phyloP scores from a whole-genome alignment of 805 yeast genomes.

The Crinitomyces ghanaensis region DNA sequence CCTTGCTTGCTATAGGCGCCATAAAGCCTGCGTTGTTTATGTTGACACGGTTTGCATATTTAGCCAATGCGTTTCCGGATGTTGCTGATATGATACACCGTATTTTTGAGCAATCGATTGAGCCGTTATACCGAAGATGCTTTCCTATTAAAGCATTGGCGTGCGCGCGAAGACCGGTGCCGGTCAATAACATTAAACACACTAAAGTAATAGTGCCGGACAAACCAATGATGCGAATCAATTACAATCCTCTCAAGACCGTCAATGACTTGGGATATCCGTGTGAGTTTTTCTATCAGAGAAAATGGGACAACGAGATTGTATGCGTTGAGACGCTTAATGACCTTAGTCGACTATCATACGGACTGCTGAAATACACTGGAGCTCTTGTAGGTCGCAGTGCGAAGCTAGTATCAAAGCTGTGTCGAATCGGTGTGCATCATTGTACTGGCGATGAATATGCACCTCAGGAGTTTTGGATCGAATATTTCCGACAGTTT shows the following conservation, averaged over 20 bases:
- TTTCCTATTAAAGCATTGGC: conserved; percentile 1
- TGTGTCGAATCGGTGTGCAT: conserved; percentile 50
- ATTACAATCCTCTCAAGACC: conserved; percentile 1
- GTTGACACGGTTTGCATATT: conserved; percentile 48
- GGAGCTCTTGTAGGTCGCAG: conserved; percentile 45
- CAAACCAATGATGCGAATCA: neutral
- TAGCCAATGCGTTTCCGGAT: conserved; percentile 43
- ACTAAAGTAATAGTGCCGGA: conserved; percentile 7
- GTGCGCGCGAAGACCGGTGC: conserved; percentile 1
- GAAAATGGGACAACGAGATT: too few relatives aligned
- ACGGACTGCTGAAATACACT: conserved; percentile 39
- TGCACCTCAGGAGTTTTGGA: conserved; percentile 33
- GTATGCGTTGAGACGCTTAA: conserved; percentile 30
- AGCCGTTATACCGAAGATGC: conserved; percentile 32
- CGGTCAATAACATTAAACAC: conserved; percentile 6
- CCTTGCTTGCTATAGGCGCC: conserved; percentile 47
- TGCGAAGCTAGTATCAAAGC: conserved; percentile 38
- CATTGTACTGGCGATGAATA: conserved; percentile 16
- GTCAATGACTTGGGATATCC: neutral
- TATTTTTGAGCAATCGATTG: conserved; percentile 37
- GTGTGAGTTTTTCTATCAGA: too few relatives aligned
- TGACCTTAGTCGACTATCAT: conserved; percentile 36
- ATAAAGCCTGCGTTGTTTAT: conserved; percentile 51
- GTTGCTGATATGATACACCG: conserved; percentile 38
- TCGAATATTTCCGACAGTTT: conserved; percentile 50